These are phyloP conservation scores for Arthrobotrys iridis DNA, from an alignment of 2,329 filamentous ascomycete genomes.

Conservation along the genomic window DNA sequence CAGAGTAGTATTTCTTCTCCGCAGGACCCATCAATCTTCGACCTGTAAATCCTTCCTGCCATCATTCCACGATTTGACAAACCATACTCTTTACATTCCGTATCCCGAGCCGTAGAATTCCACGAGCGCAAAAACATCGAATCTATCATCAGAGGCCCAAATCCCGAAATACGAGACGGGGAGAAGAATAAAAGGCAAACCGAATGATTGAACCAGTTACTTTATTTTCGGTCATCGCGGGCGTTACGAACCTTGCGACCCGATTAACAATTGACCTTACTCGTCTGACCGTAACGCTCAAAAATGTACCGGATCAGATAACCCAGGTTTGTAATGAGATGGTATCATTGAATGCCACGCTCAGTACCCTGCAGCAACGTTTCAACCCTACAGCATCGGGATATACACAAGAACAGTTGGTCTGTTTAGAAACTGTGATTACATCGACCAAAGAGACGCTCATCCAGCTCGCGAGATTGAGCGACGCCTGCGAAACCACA, in stretches of 20 bases:
- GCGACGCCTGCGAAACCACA: slow-evolving; percentile 48
- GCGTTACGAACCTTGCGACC: slow-evolving; percentile 49
- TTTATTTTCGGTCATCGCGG: slow-evolving; percentile 48
- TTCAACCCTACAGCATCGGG: slow-evolving; percentile 47
- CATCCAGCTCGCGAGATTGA: slow-evolving; percentile 46
- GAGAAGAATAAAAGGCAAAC: neutral
- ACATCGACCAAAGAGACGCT: slow-evolving; percentile 43
- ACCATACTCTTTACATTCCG: slow-evolving; percentile 42
- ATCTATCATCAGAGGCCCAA: slow-evolving; percentile 7
- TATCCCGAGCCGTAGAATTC: slow-evolving; percentile 18
- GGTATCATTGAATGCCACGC: slow-evolving; percentile 50
- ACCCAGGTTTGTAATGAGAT: slow-evolving; percentile 54
- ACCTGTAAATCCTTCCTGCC: slow-evolving; percentile 27
- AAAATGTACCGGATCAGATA: slow-evolving; percentile 55
- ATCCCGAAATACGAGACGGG: slow-evolving; percentile 18
- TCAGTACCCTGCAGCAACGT: slow-evolving; percentile 45
- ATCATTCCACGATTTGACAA: slow-evolving; percentile 46
- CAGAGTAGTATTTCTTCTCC: slow-evolving; percentile 49
- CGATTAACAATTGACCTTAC: slow-evolving; percentile 52
- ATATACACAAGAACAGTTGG: slow-evolving; percentile 48
- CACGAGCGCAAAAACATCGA: slow-evolving; percentile 17
- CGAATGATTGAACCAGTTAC: slow-evolving; percentile 51
- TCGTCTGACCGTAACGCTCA: slow-evolving; percentile 47
- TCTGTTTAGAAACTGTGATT: slow-evolving; percentile 46
- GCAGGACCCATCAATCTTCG: slow-evolving; percentile 15